These are phyloP conservation scores for Orbilia oligospora DNA, from an alignment of 2,329 filamentous ascomycete species.

Conservation along the genomic window DNA sequence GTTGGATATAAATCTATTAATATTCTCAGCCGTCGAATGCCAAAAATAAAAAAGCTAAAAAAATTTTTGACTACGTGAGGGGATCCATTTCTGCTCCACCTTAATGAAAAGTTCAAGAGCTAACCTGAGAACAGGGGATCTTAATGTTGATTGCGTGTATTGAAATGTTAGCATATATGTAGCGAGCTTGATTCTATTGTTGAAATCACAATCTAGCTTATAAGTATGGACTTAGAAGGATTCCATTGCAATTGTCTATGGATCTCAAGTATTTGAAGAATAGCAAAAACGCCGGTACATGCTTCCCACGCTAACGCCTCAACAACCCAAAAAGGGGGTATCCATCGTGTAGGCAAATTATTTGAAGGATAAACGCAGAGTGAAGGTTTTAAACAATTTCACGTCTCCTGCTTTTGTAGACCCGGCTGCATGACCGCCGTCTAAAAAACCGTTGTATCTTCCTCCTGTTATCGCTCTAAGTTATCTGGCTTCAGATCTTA, in stretches of 20 bases:
- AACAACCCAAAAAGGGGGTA: slow-evolving; percentile 44
- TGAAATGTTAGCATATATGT: too few species aligned
- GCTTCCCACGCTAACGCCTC: slow-evolving; percentile 47
- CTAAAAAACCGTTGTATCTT: neutral
- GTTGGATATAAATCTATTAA: too few species aligned
- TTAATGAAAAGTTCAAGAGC: too few species aligned
- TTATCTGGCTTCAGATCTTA: slow-evolving; percentile 61
- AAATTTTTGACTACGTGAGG: too few species aligned
- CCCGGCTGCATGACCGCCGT: neutral
- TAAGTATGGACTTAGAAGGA: neutral
- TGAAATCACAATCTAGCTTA: neutral
- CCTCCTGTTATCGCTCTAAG: neutral
- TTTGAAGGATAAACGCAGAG: neutral
- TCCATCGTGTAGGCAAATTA: slow-evolving; percentile 46
- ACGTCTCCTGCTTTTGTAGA: neutral
- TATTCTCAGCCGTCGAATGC: too few species aligned
- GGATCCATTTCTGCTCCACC: too few species aligned
- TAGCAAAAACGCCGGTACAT: slow-evolving; percentile 41
- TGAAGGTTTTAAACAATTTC: neutral
- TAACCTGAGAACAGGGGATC: too few species aligned
- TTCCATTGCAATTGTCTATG: neutral
- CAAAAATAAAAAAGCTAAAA: too few species aligned
- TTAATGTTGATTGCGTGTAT: too few species aligned
- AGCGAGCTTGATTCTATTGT: neutral
- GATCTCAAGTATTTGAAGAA: neutral